Evolutionary conservation across 176 grass and related monocot species (phyloP).

Genomic region (Oryza meyeriana): DNA sequence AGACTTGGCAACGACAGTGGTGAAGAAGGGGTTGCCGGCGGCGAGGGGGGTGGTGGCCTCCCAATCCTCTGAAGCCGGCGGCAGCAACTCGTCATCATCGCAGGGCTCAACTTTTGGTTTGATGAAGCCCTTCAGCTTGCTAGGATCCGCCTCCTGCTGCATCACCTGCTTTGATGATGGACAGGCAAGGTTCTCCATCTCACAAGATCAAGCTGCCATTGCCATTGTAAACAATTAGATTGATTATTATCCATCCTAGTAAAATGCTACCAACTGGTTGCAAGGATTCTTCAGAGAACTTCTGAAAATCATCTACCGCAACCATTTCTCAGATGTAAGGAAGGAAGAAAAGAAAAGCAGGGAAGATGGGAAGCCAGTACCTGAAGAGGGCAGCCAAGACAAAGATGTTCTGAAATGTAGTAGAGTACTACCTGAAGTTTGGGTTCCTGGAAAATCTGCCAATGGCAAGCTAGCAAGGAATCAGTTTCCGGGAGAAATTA

Average conservation of each 20-base stretch:
- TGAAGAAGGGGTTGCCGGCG: slow-evolving; percentile 42
- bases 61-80: not conserved
- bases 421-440: no score
- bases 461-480: not conserved
- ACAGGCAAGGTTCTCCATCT: slow-evolving; percentile 20
- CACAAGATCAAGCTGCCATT: not conserved
- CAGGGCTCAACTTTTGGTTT: slow-evolving; percentile 13
- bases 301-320: not conserved
- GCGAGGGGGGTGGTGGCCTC: slow-evolving; percentile 33
- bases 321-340: not conserved
- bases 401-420: no score
- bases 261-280: not conserved
- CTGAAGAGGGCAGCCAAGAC: not conserved
- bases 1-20: slow-evolving; percentile 20
- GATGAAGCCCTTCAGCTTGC: not conserved
- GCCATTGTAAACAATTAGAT: not conserved
- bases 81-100: not conserved
- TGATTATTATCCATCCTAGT: no score
- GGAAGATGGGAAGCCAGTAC: not conserved
- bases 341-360: no score
- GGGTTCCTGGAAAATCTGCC: not conserved
- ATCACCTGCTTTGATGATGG: not conserved
- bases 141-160: not conserved
- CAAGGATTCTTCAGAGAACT: not conserved
- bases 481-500: not conserved